Evolutionary conservation across 2,329 filamentous ascomycete species (phyloP).

Genomic region (Phyllosticta citrichinensis): DNA sequence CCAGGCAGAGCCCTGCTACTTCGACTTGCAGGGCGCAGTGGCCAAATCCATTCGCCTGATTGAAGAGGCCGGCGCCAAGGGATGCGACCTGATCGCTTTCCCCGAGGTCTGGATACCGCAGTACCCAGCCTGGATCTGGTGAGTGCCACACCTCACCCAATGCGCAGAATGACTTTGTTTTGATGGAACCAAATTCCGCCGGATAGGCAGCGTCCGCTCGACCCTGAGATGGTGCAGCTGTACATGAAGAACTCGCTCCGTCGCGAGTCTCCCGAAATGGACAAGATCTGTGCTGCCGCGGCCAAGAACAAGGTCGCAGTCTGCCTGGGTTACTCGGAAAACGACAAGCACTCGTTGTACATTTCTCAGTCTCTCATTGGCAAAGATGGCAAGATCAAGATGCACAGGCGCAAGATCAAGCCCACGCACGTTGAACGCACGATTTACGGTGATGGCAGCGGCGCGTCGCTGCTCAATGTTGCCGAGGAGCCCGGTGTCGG

Average conservation of each 20-base stretch:
- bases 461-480: constrained; percentile 25
- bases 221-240: constrained; percentile 27
- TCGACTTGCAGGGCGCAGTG: constrained; percentile 46
- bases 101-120: constrained; percentile 39
- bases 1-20: constrained; percentile 51
- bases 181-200: constrained; percentile 3
- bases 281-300: constrained; percentile 29
- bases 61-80: constrained; percentile 42
- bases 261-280: constrained; percentile 34
- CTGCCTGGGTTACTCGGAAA: constrained; percentile 31
- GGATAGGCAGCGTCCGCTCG: constrained; percentile 31
- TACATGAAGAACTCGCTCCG: constrained; percentile 38
- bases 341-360: constrained; percentile 29
- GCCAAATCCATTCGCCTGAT: constrained; percentile 50
- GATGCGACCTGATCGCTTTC: constrained; percentile 44
- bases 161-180: not conserved
- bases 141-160: constrained; percentile 7
- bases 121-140: constrained; percentile 40
- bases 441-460: constrained; percentile 32
- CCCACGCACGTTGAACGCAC: constrained; percentile 36
- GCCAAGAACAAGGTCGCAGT: constrained; percentile 25
- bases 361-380: constrained; percentile 31
- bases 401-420: constrained; percentile 33
- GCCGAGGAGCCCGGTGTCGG: constrained; percentile 18
- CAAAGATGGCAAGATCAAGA: constrained; percentile 23